These are phyloP conservation scores for Trichosporon ovoides DNA, from an alignment of 1,284 basidiomycete species.

Conservation along the genomic window DNA sequence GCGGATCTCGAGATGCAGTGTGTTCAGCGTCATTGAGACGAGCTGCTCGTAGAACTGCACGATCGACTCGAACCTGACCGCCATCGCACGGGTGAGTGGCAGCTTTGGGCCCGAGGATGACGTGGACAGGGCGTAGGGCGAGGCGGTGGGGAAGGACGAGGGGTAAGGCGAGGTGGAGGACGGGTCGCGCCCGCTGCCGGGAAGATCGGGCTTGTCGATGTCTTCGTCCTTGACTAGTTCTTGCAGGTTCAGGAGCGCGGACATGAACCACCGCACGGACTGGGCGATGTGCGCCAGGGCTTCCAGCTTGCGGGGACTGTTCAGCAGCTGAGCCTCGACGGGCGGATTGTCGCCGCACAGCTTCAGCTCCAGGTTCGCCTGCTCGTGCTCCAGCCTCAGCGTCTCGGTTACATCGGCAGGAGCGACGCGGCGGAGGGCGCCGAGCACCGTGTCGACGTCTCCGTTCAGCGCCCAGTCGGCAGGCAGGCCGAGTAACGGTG, in stretches of 20 bases:
- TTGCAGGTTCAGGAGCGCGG: constrained; percentile 63
- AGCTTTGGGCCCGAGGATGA: constrained; percentile 57
- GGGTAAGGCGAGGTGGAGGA: too few relatives aligned
- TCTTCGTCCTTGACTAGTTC: constrained; percentile 55
- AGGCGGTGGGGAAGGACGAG: too few relatives aligned
- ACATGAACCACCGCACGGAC: constrained; percentile 78
- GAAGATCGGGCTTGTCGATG: constrained; percentile 53
- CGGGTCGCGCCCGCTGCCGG: too few relatives aligned
- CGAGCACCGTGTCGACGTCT: constrained; percentile 68
- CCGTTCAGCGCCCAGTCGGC: constrained; percentile 80
- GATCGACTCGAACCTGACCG: constrained; percentile 79
- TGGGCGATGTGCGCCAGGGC: constrained; percentile 75
- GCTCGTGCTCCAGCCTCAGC: constrained; percentile 56
- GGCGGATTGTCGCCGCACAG: constrained; percentile 55
- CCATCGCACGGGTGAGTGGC: constrained; percentile 79
- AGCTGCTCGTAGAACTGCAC: constrained; percentile 85
- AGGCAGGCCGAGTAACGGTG: constrained; percentile 52
- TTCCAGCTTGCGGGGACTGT: constrained; percentile 67
- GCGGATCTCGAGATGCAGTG: constrained; percentile 81
- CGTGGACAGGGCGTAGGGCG: too few relatives aligned
- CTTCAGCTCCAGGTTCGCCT: constrained; percentile 67
- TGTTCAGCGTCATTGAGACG: constrained; percentile 78
- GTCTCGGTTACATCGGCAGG: constrained; percentile 8
- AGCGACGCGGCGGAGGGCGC: constrained; percentile 46
- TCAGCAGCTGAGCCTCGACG: constrained; percentile 65